Evolutionary conservation across 1,139 yeast genomes (phyloP), one percentile per base, ranked within the genome.

Genomic region (Saccharomyces pastorianus): DNA sequence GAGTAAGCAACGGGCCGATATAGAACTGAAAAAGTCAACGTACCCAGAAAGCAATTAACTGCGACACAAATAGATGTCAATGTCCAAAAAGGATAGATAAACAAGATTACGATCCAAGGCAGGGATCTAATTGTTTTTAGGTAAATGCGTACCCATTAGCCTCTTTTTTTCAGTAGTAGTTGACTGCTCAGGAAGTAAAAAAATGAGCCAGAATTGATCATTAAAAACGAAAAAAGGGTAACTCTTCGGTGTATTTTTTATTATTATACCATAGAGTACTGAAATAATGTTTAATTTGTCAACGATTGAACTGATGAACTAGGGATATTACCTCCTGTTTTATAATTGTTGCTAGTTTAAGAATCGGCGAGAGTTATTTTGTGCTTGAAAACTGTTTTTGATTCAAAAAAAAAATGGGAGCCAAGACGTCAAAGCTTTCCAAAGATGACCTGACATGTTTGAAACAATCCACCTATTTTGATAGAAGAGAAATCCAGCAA

Each of bases 401-500:
- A 17, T 34, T 14, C 2, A 20, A 20, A 14, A 7, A 38, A 17
- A 38, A 38, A 38, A 93, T 95, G 99, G 99, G 99, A 11, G 91
- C 91, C 64, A 87, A 96, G 28, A 95, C 95, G 17, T 89, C 97
- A 25, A 95, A 91, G 68, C 74, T 95, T 55, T 88, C 96, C 27
- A 89, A 85, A 65, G 99, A 95, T 64, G 98, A 95, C 65, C 79
- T 95, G 54, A 81, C 85, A 55, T 83, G 85, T 56, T 81, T 95
- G 61, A 87, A 87, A 69, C 85, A 83, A 66, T 86, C 90, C 32
- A 95, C 99, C 0, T 86, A 89, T 67, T 95, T 95, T 68, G 96
- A 93, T 68, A 83, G 93, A 56, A 78, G 96, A 61, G 99, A 95
- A 68, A 81, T 95, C 51, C 98, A 93, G 70, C 99, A 91, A 68